Evolutionary conservation across 208 protist species (phyloP).

Genomic region (Leishmania mexicana): DNA sequence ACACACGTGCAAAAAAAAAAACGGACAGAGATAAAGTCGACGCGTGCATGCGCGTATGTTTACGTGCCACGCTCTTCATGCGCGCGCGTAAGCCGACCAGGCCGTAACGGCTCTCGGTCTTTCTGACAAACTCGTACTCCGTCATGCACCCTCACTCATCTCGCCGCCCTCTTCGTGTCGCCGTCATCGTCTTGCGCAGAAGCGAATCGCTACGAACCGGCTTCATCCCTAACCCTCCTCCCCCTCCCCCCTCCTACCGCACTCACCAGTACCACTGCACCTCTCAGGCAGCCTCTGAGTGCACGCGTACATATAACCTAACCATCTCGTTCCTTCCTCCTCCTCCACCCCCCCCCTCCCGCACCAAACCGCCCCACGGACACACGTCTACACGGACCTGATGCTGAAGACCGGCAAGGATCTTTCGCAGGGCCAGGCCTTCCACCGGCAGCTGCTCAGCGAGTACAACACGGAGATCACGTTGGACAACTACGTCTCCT

Average conservation of each 20-base stretch:
- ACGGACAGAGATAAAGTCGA: background rate
- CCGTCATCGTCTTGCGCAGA: background rate
- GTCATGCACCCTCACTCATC: background rate
- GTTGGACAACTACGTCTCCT: constrained; percentile 80
- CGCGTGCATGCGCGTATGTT: background rate
- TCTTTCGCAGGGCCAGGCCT: constrained; percentile 71
- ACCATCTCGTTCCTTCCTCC: background rate
- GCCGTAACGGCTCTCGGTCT: background rate
- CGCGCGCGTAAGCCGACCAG: no score
- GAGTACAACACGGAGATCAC: constrained; percentile 89
- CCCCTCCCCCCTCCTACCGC: no score
- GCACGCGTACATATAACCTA: background rate
- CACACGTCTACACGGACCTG: background rate
- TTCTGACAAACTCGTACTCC: no score
- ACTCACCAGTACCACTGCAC: background rate
- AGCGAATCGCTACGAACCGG: background rate
- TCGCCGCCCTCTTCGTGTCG: no score
- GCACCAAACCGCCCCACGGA: background rate
- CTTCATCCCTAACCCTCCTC: no score
- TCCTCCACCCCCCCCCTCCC: background rate
- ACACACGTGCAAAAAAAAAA: background rate
- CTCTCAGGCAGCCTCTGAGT: background rate
- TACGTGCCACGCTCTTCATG: background rate
- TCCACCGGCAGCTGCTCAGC: constrained; percentile 79
- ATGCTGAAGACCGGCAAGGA: constrained; percentile 77